Evolutionary conservation across 208 protist species (phyloP), one percentile per base, ranked within the genome.

Genomic region (Lotmaria passim): DNA sequence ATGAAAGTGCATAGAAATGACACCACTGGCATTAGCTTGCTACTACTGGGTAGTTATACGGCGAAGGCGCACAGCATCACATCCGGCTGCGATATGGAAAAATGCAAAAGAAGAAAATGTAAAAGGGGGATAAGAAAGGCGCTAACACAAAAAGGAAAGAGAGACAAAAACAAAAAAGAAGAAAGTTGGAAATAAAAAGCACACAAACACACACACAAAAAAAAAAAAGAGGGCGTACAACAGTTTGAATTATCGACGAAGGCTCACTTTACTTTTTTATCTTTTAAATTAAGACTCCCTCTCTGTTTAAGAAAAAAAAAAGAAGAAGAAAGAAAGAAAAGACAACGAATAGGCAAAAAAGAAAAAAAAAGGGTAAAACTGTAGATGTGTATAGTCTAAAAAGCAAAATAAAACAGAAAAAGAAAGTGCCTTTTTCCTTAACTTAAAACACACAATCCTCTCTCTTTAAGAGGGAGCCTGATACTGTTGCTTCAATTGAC

Each of bases 371-470:
- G n/a, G n/a, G 33, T 21, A 10, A 28, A 34, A 30, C 31, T 7
- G 52, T 4, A 19, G 28, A 78, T 65, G 51, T 53, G 48, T 55
- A 62, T 53, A 55, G 36, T 61, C 44, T 38, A 28, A 39, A 39
- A 65, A 23, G 28, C 12, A 59, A 47, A 71, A 43, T n/a, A n/a
- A n/a, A n/a, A n/a, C n/a, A 31, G 36, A 59, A 39, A 71, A 38
- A 62, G 19, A 75, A 71, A 52, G n/a, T 21, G 33, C n/a, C 8
- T 33, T 24, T 26, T 44, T 7, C 46, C 2, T n/a, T n/a, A 17
- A 46, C 43, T 47, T 19, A 3, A n/a, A 28, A 50, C n/a, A 71
- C 8, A 44, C 8, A 39, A 14, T 12, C 36, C 36, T n/a, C n/a
- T n/a, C n/a, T n/a, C n/a, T n/a, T n/a, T n/a, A n/a, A n/a, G n/a